Base-by-base conservation (phyloP, 1,284 basidiomycete species). In the Farysia itapuensis region DNA sequence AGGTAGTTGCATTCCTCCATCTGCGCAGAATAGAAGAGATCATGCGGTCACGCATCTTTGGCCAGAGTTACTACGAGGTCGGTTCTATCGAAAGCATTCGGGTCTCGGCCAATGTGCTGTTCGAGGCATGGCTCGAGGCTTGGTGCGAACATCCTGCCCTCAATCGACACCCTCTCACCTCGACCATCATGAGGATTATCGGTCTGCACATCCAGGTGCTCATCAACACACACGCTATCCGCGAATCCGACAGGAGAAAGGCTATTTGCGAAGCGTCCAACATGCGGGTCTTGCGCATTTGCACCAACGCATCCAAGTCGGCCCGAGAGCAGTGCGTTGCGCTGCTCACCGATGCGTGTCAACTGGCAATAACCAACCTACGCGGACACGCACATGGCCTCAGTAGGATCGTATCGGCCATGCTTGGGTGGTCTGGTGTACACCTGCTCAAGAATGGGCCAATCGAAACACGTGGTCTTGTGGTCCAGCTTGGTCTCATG, bases 31-130 rank as follows among this genome's bases (percentile, higher is more conserved):
- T 60, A 31, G 57, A 60, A 18, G 57, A 60, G 37, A 53, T 60
- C 43, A 60, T 46, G 50, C 45, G 57, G 14, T 48, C 57, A 11
- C 57, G 57, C 12, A 60, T 60, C 34, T 60, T 60, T 39, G 53
- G 57, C 29, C 57, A 60, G 34, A 60, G 45, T 43, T 60, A 60
- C 36, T 60, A 60, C 43, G 57, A 60, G 34, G 57, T 60, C 3
- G 57, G 57, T 7, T 60, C 57, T 9, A 60, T 60, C 35, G 57
- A 60, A 34, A 60, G 57, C 50, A 60, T 50, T 20, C 57, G 57
- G 25, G 50, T 53, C 19, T 60, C 57, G 5, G 57, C 57, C 39
- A 60, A 60, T 9, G 57, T 60, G 13, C 26, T 53, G 21, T 31
- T 60, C n/a, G 46, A 48, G 16, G 57, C 57, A 11, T 60, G 57